Conservation (phyloP, 2,329 filamentous ascomycete species). For the Cercospora sp. region DNA sequence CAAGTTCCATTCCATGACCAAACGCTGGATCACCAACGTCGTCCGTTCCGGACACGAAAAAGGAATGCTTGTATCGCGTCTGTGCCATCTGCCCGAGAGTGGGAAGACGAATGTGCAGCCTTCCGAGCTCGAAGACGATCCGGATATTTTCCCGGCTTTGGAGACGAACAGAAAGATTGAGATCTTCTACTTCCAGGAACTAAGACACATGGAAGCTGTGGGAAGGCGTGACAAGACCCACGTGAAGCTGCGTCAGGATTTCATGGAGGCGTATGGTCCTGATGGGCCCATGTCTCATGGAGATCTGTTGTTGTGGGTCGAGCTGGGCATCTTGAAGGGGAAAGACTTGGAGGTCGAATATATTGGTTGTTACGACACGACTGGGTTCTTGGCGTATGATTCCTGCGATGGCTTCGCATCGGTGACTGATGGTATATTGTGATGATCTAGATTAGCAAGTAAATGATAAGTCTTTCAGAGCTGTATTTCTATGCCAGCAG, state of each 20-base stretch:
- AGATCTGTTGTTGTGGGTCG: slow-evolving; percentile 7
- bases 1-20: slow-evolving; percentile 12
- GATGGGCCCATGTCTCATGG: slow-evolving; percentile 5
- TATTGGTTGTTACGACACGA: neutral
- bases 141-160: neutral
- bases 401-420: neutral
- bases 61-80: neutral
- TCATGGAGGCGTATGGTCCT: slow-evolving; percentile 7
- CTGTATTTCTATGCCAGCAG: neutral
- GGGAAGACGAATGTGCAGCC: neutral
- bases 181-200: slow-evolving; percentile 11
- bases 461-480: neutral
- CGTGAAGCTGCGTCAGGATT: slow-evolving; percentile 8
- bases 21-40: slow-evolving; percentile 8
- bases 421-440: neutral
- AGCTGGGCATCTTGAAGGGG: neutral
- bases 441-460: neutral
- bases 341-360: neutral
- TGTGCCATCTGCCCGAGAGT: neutral
- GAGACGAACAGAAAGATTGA: neutral
- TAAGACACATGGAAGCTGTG: slow-evolving; percentile 4
- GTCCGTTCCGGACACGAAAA: neutral
- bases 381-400: neutral
- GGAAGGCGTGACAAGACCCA: slow-evolving; percentile 10
- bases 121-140: neutral